Evolutionary conservation across 2,329 filamentous ascomycete genomes (phyloP).

Genomic region (Biscogniauxia sp.): DNA sequence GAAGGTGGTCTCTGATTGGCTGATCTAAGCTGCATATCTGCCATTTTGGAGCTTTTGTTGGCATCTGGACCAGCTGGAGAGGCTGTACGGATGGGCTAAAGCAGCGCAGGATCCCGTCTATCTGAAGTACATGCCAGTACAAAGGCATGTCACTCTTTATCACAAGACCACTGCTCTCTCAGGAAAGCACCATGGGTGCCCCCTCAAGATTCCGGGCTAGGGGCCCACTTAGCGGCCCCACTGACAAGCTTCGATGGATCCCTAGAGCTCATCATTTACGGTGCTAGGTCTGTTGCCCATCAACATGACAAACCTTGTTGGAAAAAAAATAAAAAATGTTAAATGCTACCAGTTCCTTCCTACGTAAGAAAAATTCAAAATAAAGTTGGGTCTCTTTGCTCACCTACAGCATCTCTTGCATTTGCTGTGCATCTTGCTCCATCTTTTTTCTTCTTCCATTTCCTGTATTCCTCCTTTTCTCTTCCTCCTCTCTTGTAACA

Average conservation of each 20-base stretch:
- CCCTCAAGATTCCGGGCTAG: conserved; percentile 11
- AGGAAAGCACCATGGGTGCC: conserved; percentile 13
- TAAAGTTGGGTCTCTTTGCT: conserved; percentile 5
- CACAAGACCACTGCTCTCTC: neutral
- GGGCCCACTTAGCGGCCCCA: conserved; percentile 12
- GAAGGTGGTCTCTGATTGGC: conserved; percentile 7
- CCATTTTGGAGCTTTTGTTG: conserved; percentile 4
- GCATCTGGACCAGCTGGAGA: neutral
- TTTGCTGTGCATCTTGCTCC: neutral
- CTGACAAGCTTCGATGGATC: conserved; percentile 9
- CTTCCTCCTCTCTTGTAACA: neutral
- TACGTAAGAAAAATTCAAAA: neutral
- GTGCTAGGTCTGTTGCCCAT: conserved; percentile 9
- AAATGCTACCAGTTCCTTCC: conserved; percentile 16
- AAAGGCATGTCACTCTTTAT: neutral
- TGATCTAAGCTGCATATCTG: conserved; percentile 14
- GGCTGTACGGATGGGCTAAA: neutral
- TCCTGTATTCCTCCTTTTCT: conserved; percentile 1
- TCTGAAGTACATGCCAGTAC: neutral
- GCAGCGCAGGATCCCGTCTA: neutral
- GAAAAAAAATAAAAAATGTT: conserved; percentile 20
- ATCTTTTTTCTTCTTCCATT: conserved; percentile 8
- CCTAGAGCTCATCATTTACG: conserved; percentile 20
- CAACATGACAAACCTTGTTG: conserved; percentile 9
- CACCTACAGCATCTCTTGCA: conserved; percentile 4